Percentiles rank a stretch among this genome's conserved stretches.
These are phyloP conservation scores for Breynia disticha DNA, from an alignment of 441 rosid species.

Conservation along the genomic window DNA sequence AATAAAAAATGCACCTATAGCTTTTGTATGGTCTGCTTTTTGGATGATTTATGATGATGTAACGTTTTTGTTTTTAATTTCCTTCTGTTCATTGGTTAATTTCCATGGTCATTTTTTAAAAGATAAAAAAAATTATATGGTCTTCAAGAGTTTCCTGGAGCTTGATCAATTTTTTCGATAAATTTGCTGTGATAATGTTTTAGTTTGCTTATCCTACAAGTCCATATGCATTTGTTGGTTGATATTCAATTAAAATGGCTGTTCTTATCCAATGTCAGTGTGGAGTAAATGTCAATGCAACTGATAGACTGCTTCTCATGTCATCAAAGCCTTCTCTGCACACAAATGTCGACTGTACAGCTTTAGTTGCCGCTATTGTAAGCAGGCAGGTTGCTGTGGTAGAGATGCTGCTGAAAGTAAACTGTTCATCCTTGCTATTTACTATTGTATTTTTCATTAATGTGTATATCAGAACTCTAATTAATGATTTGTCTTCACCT, in stretches of 20 bases:
- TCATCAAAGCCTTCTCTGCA: conserved; percentile 90
- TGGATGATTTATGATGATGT: no score
- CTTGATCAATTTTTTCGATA: no score
- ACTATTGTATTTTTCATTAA: neutral
- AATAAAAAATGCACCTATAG: no score
- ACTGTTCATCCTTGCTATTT: conserved; percentile 3
- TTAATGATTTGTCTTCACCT: no score
- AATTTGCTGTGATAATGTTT: conserved; percentile 2
- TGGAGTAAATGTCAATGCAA: conserved; percentile 65
- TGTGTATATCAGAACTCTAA: neutral
- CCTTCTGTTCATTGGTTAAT: no score
- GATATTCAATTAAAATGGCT: conserved; percentile 5
- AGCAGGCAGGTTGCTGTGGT: conserved; percentile 71
- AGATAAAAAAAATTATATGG: no score
- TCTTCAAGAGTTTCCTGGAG: no score
- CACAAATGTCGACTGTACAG: conserved; percentile 75
- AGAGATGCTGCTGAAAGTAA: conserved; percentile 64
- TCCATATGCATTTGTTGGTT: neutral
- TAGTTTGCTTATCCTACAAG: conserved; percentile 1
- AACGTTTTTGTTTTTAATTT: no score
- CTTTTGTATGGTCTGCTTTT: no score
- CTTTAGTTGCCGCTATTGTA: conserved; percentile 80
- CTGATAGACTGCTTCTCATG: conserved; percentile 55
- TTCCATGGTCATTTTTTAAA: no score
- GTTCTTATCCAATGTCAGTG: conserved; percentile 41